A percentile compares a stretch with the other conserved stretches of the same genome.
Evolutionary conservation across 805 yeast genomes (phyloP).

Genomic region (Candida sanyiensis): DNA sequence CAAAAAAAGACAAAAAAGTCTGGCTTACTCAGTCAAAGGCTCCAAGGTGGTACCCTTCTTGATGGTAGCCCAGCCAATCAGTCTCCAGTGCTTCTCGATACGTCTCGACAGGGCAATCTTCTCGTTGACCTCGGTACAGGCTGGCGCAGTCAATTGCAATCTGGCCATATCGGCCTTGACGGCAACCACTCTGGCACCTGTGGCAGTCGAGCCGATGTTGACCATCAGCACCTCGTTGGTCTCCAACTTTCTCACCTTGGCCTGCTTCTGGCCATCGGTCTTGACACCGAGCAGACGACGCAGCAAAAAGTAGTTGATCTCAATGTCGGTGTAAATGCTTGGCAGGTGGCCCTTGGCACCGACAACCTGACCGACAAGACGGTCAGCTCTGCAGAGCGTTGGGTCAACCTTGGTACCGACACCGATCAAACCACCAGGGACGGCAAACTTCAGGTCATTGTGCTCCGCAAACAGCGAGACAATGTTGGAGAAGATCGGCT

Average conservation of each 20-base stretch:
- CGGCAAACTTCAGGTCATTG: constrained; percentile 96
- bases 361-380: constrained; percentile 98
- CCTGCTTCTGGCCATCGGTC: constrained; percentile 95
- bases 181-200: constrained; percentile 98
- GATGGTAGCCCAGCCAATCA: constrained; percentile 99
- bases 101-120: constrained; percentile 98
- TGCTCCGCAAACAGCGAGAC: constrained; percentile 95
- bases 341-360: constrained; percentile 97
- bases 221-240: constrained; percentile 97
- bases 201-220: constrained; percentile 97
- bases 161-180: constrained; percentile 99
- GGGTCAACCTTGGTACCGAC: constrained; percentile 99
- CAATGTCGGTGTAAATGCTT: constrained; percentile 93
- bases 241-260: constrained; percentile 92
- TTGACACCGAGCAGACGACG: constrained; percentile 98
- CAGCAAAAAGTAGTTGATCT: constrained; percentile 91
- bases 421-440: constrained; percentile 99
- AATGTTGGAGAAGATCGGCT: constrained; percentile 90
- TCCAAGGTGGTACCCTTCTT: constrained; percentile 88
- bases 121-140: constrained; percentile 97
- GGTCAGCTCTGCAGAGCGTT: constrained; percentile 97
- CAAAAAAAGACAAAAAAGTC: background rate
- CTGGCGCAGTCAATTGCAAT: constrained; percentile 93
- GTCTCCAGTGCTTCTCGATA: constrained; percentile 99
- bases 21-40: constrained; percentile 39